Base-by-base conservation (phyloP, 1,139 yeast genomes). In the Yamadazyma buinensis region DNA sequence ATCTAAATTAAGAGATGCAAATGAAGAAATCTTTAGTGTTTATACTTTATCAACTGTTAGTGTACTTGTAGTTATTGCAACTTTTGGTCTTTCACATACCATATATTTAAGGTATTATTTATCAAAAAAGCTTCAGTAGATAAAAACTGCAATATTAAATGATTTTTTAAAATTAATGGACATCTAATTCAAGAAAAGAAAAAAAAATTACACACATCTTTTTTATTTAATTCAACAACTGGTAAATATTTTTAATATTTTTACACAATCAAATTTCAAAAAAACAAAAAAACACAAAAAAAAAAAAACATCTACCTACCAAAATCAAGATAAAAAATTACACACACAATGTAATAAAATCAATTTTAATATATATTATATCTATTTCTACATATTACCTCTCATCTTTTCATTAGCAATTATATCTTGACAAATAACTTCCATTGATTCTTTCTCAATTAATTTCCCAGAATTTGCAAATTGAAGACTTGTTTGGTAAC, bases 401-500 rank as follows among this genome's bases (percentile, higher is more conserved):
- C 92, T 74, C 83, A 83, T 80, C 54, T 77, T 80, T 49, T 84
- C 92, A 35, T 67, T 72, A 35, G 75, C 78, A n/a, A 85, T 67
- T 7, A 85, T 80, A 47, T 85, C 94, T 35, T 75, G 72, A 29
- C 95, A 90, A 23, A 90, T 69, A 7, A 74, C 63, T 38, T 78
- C 83, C 80, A 84, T 87, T 11, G 74, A 77, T 26, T 84, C 95
- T 44, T 75, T 78, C 41, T 80, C 88, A 22, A 86, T 77, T 51
- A 92, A 65, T 35, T 75, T 75, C 11, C 95, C 95, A 2, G 83
- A 77, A 42, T 80, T 77, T 9, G 78, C 76, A 52, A 79, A 85
- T 4, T 81, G 84, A 67, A 86, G 69, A 61, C 95, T 84, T 13
- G 95, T 90, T 52, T 92, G 97, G 57, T 90, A 92, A 0, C 94